Evolutionary conservation across 2,329 filamentous ascomycete genomes (phyloP).

Genomic region (Penicillium paneum): DNA sequence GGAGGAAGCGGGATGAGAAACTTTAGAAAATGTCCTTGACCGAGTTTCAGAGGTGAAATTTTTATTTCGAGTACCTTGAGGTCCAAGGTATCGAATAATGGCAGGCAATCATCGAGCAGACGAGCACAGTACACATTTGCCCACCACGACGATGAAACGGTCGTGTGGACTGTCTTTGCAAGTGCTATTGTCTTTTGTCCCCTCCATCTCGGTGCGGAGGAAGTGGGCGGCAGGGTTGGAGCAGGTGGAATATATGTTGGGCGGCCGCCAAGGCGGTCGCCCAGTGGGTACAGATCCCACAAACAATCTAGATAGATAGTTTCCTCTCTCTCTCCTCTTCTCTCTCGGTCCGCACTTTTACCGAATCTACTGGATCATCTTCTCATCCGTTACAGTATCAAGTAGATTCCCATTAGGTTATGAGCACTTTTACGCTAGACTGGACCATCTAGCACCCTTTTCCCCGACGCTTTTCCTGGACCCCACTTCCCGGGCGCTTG

Average conservation of each 20-base stretch:
- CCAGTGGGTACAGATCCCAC: too few species aligned
- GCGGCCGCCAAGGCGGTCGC: too few species aligned
- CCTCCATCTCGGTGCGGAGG: slow-evolving; percentile 66
- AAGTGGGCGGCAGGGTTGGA: slow-evolving; percentile 67
- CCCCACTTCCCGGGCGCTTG: too few species aligned
- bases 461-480: too few species aligned
- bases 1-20: slow-evolving; percentile 1
- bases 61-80: background rate
- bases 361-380: too few species aligned
- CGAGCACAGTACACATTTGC: slow-evolving; percentile 57
- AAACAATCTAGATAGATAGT: too few species aligned
- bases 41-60: background rate
- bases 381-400: too few species aligned
- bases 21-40: background rate
- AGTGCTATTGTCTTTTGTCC: slow-evolving; percentile 52
- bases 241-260: slow-evolving; percentile 70
- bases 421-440: too few species aligned
- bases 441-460: too few species aligned
- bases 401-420: too few species aligned
- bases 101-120: slow-evolving; percentile 3
- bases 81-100: background rate
- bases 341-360: too few species aligned
- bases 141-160: slow-evolving; percentile 67
- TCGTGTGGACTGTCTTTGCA: slow-evolving; percentile 68
- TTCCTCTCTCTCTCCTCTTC: too few species aligned